Conservation (phyloP, 1,284 basidiomycete species). For the Tilletia walkeri region DNA sequence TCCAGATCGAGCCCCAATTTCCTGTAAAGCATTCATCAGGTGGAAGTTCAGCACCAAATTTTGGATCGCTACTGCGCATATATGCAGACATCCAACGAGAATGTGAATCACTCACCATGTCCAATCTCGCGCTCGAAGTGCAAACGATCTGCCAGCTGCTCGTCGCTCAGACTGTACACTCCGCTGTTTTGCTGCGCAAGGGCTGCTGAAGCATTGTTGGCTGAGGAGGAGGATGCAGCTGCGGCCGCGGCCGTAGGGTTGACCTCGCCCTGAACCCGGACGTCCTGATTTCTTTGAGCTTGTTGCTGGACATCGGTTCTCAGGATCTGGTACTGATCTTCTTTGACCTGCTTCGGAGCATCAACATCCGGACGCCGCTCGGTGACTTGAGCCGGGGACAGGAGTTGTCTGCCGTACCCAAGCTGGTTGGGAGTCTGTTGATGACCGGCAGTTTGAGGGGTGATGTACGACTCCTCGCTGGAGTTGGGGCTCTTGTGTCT, state of each 20-base stretch:
- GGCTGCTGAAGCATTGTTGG: neutral
- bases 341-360: neutral
- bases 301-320: neutral
- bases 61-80: too few species aligned
- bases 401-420: neutral
- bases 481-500: neutral
- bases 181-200: slow-evolving; percentile 18
- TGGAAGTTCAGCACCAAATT: too few species aligned
- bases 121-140: slow-evolving; percentile 37
- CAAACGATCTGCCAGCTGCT: slow-evolving; percentile 32
- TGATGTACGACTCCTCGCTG: neutral
- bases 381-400: neutral
- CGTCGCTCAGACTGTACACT: slow-evolving; percentile 34
- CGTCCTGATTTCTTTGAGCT: too few species aligned
- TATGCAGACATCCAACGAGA: too few species aligned
- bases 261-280: neutral
- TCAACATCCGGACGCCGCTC: neutral
- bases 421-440: neutral
- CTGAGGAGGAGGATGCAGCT: neutral
- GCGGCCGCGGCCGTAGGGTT: neutral
- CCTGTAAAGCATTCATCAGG: slow-evolving; percentile 13
- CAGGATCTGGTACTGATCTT: neutral
- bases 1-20: slow-evolving; percentile 39
- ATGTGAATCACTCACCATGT: slow-evolving; percentile 19
- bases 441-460: neutral